These are phyloP conservation scores for Candida takata DNA, from an alignment of 805 yeast species.

Conservation along the genomic window DNA sequence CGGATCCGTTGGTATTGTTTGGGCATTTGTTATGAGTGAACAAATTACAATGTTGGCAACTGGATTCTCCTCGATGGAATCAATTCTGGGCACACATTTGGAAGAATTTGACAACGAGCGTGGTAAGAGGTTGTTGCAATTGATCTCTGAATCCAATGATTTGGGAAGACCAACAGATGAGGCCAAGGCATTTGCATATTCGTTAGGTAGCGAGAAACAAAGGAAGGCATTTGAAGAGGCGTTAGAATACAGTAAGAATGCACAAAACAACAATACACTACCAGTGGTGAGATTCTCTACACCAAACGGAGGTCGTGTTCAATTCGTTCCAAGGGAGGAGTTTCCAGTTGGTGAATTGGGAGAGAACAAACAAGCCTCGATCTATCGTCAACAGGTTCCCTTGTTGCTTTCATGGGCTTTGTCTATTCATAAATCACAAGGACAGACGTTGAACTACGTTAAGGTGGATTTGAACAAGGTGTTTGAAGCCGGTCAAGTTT, in stretches of 20 bases:
- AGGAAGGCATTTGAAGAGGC: background rate
- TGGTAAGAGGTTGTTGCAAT: background rate
- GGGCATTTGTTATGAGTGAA: conserved; percentile 29
- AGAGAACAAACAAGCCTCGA: conserved; percentile 20
- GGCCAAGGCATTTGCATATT: background rate
- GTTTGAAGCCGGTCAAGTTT: conserved; percentile 79
- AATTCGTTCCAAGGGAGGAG: conserved; percentile 5
- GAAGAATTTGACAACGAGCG: background rate
- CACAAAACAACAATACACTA: conserved; percentile 7
- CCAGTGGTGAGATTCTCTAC: conserved; percentile 45
- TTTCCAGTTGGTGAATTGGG: conserved; percentile 27
- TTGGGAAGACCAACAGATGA: conserved; percentile 28
- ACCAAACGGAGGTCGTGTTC: conserved; percentile 22
- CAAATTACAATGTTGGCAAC: background rate
- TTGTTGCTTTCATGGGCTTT: conserved; percentile 73
- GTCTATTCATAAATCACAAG: conserved; percentile 81
- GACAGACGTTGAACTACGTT: conserved; percentile 69
- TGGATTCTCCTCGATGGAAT: background rate
- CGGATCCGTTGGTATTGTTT: conserved; percentile 80
- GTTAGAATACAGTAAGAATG: background rate
- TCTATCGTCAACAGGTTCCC: conserved; percentile 56
- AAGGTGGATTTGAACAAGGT: conserved; percentile 59
- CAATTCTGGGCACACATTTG: background rate
- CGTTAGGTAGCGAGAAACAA: background rate
- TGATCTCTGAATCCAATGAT: conserved; percentile 25